Evolutionary conservation across 345 rosid genomes (phyloP), one percentile per base, ranked within the genome.

Genomic region (Noccaea caerulescens): DNA sequence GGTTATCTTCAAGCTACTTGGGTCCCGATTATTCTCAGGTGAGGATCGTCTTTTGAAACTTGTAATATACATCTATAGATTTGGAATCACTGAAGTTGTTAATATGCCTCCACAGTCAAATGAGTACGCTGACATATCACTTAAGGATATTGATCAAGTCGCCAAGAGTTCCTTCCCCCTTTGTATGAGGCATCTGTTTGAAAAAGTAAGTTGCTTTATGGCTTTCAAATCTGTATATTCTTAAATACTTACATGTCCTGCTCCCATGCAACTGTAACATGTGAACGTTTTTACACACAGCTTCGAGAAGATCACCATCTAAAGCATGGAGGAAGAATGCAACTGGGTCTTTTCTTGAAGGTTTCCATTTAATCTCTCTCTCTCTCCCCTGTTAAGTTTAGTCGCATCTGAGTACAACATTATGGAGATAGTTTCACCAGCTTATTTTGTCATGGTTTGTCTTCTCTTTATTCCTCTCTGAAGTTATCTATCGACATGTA

Each of bases 281-380:
- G 61, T 37, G 47, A 18, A 41, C 34, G 32, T 42, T 23, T 25
- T 9, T 38, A 38, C 44, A 38, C 76, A 80, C 86, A 91, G 96
- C 84, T 94, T 44, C 84, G 86, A 82, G 97, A 89, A 79, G 96
- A 94, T 79, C 99, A 93, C 72, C 98, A 89, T 83, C 72, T 94
- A 42, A 89, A 94, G 84, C 97, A 94, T 75, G 95, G 95, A 66
- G 99, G 97, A 66, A 85, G 98, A 84, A 94, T 94, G 96, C 98
- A 94, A 72, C 79, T 94, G 63, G 99, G 96, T 66, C 99, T 88
- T 6, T 94, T 86, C 64, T 82, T 94, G 58, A 91, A 94, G 93
- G 97, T 94, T 81, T 66, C 60, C 54, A 63, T 69, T 72, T 55
- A 39, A 66, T 45, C 27, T 16, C 34, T 68, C 27, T 16, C 34